A percentile compares a stretch with the other conserved stretches of the same genome.
Evolutionary conservation across 331 rosid species (phyloP).

Genomic region (Pyracantha coccinea): DNA sequence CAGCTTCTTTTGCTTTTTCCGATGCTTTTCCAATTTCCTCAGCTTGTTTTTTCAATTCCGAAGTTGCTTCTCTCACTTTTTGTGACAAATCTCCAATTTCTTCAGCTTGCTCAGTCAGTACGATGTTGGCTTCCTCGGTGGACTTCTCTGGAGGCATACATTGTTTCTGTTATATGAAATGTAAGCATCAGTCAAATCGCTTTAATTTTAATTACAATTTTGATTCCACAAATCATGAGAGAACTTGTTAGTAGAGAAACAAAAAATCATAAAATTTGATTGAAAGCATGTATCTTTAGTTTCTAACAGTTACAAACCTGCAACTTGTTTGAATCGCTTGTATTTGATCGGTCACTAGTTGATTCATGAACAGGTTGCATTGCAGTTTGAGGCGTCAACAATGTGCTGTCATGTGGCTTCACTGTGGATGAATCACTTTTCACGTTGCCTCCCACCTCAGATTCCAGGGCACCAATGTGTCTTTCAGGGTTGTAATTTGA

Average conservation of each 20-base stretch:
- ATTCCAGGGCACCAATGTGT: constrained; percentile 2
- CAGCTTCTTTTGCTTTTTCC: background rate
- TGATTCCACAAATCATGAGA: background rate
- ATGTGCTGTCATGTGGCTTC: constrained; percentile 2
- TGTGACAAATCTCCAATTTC: background rate
- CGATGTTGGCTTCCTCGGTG: constrained; percentile 7
- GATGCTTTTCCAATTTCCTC: background rate
- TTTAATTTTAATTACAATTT: no score
- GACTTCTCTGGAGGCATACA: background rate
- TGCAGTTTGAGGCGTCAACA: background rate
- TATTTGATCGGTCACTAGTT: constrained; percentile 11
- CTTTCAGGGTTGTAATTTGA: constrained; percentile 14
- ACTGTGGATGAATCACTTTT: constrained; percentile 17
- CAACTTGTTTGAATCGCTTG: constrained; percentile 4
- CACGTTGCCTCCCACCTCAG: constrained; percentile 8
- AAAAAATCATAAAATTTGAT: background rate
- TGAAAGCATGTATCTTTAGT: background rate
- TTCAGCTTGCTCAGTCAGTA: background rate
- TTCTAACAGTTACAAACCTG: constrained; percentile 29
- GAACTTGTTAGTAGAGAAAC: background rate
- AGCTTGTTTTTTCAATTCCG: background rate
- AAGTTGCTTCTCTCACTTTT: background rate
- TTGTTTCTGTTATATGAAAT: constrained; percentile 15
- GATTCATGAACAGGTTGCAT: constrained; percentile 8
- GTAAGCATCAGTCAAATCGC: background rate